phyloP scores from a whole-genome alignment of 805 yeast genomes.

The Yarrowia yakushimensis region DNA sequence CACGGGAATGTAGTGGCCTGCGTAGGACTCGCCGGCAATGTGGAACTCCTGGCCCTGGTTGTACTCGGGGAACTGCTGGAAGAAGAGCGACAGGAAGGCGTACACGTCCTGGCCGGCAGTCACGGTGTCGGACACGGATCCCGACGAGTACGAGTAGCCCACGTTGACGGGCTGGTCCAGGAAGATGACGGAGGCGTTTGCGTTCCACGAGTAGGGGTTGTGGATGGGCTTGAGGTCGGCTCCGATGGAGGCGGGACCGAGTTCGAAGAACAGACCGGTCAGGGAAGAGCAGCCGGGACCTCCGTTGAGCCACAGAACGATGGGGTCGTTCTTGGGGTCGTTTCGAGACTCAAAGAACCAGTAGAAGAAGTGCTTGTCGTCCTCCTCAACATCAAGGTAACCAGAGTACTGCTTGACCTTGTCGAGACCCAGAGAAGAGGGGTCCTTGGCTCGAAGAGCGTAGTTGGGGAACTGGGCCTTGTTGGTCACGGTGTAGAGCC shows the following conservation, averaged over 20 bases:
- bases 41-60: constrained; percentile 69
- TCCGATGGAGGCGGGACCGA: constrained; percentile 83
- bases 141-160: constrained; percentile 85
- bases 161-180: constrained; percentile 94
- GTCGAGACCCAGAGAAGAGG: constrained; percentile 73
- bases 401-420: constrained; percentile 75
- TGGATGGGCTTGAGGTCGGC: constrained; percentile 64
- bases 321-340: constrained; percentile 81
- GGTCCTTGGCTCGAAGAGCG: constrained; percentile 60
- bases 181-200: constrained; percentile 86
- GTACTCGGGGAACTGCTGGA: constrained; percentile 81
- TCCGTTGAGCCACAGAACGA: constrained; percentile 88
- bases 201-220: constrained; percentile 90
- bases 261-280: constrained; percentile 88
- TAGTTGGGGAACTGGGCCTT: constrained; percentile 47
- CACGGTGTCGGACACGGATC: constrained; percentile 62
- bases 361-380: constrained; percentile 89
- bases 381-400: constrained; percentile 70
- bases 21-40: constrained; percentile 93
- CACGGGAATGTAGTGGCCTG: constrained; percentile 94
- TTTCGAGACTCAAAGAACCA: constrained; percentile 85
- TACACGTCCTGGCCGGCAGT: constrained; percentile 90
- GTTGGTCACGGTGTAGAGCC: constrained; percentile 46
- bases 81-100: constrained; percentile 81
- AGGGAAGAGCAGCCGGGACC: constrained; percentile 97